Base-by-base conservation (phyloP, 352 stramenopile species). In the Phytophthora capsici region DNA sequence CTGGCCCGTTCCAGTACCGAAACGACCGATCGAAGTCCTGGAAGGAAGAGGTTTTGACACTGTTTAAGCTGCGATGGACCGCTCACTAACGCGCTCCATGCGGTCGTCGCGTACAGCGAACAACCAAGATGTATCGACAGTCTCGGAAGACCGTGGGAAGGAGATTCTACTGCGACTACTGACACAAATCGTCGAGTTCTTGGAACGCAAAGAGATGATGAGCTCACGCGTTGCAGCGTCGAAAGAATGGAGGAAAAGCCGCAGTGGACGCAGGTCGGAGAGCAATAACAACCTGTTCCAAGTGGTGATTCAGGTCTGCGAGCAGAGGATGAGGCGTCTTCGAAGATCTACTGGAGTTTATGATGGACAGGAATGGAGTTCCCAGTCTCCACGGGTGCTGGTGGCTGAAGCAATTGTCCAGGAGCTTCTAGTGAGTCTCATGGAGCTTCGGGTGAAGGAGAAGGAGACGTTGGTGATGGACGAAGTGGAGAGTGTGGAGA, bases 341-440 rank as follows among this genome's bases (percentile, higher is more conserved):
- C 58, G 71, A 56, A 56, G 56, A 38, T 63, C 67, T 32, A 63
- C 20, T 7, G 45, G 44, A 14, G 38, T 25, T 17, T 61, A 50
- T 7, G 34, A 38, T 9, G 60, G 37, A 52, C 60, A 69, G 3
- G 44, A 70, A 20, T 78, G 64, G 65, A 67, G 60, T 26, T 48
- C 45, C 3, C 53, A 72, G 40, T 69, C 77, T 10, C 68, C 78
- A 41, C 64, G 70, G 4, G 66, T 82, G 45, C 49, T 88, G 25
- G 79, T 91, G 13, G 80, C 82, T 4, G 76, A 89, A 61, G 82
- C 82, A 3, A 84, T 91, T 51, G 80, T 89, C 8, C 82, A 89
- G 47, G 82, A 89, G 51, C 69, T 91, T 19, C 62, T 91, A 4
- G 77, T 86, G 57, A 82, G 75, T 52, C 62, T 91, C 13, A 61